Evolutionary conservation across 305 asterid genomes (phyloP).

Genomic region (Solanum hybrid): DNA sequence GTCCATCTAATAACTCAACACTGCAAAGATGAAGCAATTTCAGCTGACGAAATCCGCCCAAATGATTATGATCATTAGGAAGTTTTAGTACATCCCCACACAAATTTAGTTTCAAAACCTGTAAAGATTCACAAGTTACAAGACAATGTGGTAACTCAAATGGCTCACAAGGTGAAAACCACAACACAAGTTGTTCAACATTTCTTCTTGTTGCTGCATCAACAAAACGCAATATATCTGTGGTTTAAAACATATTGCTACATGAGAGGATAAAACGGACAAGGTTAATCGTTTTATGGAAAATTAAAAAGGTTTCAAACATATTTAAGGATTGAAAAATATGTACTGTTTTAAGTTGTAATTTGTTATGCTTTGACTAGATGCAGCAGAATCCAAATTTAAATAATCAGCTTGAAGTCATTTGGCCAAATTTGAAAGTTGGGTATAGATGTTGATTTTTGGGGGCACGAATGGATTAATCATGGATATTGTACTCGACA

Average conservation of each 20-base stretch:
- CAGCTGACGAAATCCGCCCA: background rate
- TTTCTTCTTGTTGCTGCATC: background rate
- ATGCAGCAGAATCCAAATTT: no score
- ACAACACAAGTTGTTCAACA: background rate
- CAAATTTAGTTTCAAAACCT: background rate
- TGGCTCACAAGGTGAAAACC: background rate
- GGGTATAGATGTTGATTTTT: no score
- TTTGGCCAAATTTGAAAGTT: no score
- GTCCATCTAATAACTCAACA: background rate
- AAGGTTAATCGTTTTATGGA: background rate
- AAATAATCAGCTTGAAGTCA: no score
- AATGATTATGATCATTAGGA: background rate
- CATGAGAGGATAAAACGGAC: conserved; percentile 1
- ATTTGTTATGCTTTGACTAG: no score
- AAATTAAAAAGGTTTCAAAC: conserved; percentile 8
- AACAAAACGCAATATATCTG: no score
- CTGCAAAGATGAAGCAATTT: background rate
- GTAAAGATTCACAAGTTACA: background rate
- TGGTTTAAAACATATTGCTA: background rate
- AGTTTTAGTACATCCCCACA: fast-evolving
- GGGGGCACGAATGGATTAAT: no score
- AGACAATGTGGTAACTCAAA: background rate
- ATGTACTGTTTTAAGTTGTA: no score
- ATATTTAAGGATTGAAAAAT: no score
- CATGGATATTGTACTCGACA: no score